Conservation (phyloP, 495 filamentous ascomycete genomes). For the Glonium stellatum region DNA sequence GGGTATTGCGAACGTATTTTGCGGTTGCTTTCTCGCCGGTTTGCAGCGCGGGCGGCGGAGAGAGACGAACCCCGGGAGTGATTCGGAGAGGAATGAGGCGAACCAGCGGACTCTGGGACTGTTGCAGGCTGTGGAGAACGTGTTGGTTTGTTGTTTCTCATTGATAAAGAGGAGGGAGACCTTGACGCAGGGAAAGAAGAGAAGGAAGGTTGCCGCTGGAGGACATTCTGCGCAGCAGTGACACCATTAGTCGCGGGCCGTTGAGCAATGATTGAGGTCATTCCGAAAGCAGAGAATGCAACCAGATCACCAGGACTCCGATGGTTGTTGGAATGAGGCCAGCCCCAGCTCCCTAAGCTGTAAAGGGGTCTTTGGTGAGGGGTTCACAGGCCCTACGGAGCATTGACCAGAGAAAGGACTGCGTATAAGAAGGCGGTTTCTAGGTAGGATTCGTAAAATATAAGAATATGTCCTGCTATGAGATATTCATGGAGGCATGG, state of each 20-base stretch:
- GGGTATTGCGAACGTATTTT: conserved; percentile 82
- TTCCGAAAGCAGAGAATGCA: not conserved
- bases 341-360: not conserved
- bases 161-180: conserved; percentile 47
- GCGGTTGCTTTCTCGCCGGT: conserved; percentile 21
- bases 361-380: not conserved
- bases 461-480: not conserved
- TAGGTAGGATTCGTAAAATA: not conserved
- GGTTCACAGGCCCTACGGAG: not conserved
- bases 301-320: conserved; percentile 1
- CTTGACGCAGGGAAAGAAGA: conserved; percentile 54
- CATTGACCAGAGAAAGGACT: not conserved
- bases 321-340: not conserved
- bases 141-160: conserved; percentile 40
- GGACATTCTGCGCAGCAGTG: conserved; percentile 8
- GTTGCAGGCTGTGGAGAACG: conserved; percentile 48
- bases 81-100: conserved; percentile 11
- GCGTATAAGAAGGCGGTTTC: too few species aligned
- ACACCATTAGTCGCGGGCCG: conserved; percentile 4
- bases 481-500: not conserved
- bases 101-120: conserved; percentile 37
- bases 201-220: conserved; percentile 47
- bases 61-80: conserved; percentile 16
- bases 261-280: conserved; percentile 14
- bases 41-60: not conserved